Conservation (phyloP, 768 basidiomycete species). For the Podaxis sp. region DNA sequence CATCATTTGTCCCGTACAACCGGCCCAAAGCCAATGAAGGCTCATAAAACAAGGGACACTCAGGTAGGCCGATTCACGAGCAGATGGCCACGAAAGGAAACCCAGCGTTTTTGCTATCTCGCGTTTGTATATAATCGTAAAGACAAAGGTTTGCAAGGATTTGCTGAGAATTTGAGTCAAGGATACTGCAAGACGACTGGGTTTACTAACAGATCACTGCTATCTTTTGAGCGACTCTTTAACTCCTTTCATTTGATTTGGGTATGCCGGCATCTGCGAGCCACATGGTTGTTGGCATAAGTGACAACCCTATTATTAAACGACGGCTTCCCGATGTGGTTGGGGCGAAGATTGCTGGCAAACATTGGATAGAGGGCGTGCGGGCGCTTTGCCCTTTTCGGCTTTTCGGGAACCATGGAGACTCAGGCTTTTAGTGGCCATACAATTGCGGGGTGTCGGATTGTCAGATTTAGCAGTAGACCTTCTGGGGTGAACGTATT, state of each 20-base stretch:
- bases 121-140: not conserved
- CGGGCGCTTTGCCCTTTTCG: not conserved
- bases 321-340: not conserved
- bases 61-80: not conserved
- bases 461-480: not conserved
- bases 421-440: not conserved
- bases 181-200: not conserved
- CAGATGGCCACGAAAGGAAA: not conserved
- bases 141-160: not conserved
- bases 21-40: not conserved
- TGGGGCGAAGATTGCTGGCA: not conserved
- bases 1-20: not conserved
- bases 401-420: not conserved
- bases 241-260: conserved; percentile 11
- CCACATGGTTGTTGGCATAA: conserved; percentile 13
- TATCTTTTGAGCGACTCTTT: conserved; percentile 5
- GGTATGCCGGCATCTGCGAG: conserved; percentile 7
- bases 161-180: not conserved
- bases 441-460: not conserved
- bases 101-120: not conserved
- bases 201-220: conserved; percentile 2
- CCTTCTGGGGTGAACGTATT: not conserved
- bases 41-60: not conserved
- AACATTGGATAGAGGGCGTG: not conserved
- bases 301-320: conserved; percentile 14